phyloP scores from a whole-genome alignment of 768 basidiomycete species.

The Pholiota conissans region DNA sequence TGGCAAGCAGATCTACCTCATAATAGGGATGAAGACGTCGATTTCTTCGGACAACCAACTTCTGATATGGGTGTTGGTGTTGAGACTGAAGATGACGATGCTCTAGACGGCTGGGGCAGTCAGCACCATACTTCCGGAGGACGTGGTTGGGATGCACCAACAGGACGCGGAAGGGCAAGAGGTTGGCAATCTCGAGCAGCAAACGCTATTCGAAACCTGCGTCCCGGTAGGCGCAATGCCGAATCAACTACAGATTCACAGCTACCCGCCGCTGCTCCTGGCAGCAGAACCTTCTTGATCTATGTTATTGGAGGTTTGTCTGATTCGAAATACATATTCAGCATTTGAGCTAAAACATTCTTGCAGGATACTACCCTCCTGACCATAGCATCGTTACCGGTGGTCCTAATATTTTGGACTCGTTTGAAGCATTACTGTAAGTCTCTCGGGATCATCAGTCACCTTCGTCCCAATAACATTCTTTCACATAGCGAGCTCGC shows the following conservation, averaged over 20 bases:
- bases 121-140: constrained; percentile 11
- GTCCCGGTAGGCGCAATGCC: constrained; percentile 35
- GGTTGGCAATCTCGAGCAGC: constrained; percentile 66
- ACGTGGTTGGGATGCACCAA: not conserved
- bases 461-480: not conserved
- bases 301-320: constrained; percentile 81
- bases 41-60: constrained; percentile 15
- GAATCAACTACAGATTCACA: constrained; percentile 15
- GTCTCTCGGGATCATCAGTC: constrained; percentile 23
- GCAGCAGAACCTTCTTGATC: constrained; percentile 80
- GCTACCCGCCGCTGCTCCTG: constrained; percentile 22
- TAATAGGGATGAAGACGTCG: constrained; percentile 20
- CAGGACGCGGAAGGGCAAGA: constrained; percentile 20
- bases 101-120: constrained; percentile 9
- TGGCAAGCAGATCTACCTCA: constrained; percentile 34
- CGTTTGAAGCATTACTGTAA: constrained; percentile 77
- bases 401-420: constrained; percentile 65
- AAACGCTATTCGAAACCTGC: constrained; percentile 56
- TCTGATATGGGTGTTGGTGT: constrained; percentile 2
- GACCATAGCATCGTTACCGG: constrained; percentile 89
- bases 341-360: not conserved
- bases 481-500: constrained; percentile 67
- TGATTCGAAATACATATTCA: constrained; percentile 1
- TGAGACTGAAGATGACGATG: constrained; percentile 12
- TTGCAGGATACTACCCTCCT: constrained; percentile 85